These are phyloP conservation scores for Pseudopyrenochaeta lycopersici DNA, from an alignment of 2,329 filamentous ascomycete genomes.

Conservation along the genomic window DNA sequence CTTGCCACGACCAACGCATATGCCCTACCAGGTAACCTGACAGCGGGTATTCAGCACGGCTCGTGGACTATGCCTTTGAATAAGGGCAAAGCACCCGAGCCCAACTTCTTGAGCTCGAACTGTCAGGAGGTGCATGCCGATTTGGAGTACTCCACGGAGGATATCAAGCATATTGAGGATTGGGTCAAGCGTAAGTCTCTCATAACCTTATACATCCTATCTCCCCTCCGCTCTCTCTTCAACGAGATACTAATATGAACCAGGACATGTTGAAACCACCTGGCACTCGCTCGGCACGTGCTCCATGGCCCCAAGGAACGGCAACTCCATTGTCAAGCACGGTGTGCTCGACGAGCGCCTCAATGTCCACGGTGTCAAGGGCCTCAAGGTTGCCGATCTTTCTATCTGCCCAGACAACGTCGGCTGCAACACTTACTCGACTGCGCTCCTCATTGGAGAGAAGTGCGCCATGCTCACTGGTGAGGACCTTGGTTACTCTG, in stretches of 20 bases:
- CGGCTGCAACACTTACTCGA: slow-evolving; percentile 68
- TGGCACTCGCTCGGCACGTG: slow-evolving; percentile 76
- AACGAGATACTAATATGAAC: slow-evolving; percentile 4
- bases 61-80: slow-evolving; percentile 72
- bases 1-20: slow-evolving; percentile 78
- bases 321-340: slow-evolving; percentile 82
- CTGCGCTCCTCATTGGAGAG: slow-evolving; percentile 78
- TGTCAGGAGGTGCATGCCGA: slow-evolving; percentile 57
- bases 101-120: slow-evolving; percentile 70
- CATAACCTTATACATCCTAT: background rate
- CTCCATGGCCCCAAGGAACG: slow-evolving; percentile 78
- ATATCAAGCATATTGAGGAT: slow-evolving; percentile 73
- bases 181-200: slow-evolving; percentile 57
- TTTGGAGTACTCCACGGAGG: slow-evolving; percentile 47
- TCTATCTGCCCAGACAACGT: slow-evolving; percentile 83
- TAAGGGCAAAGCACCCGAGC: slow-evolving; percentile 60
- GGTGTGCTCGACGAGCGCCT: slow-evolving; percentile 80
- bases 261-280: slow-evolving; percentile 74
- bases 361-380: slow-evolving; percentile 80
- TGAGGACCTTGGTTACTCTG: slow-evolving; percentile 79
- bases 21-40: slow-evolving; percentile 75
- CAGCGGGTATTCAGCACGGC: slow-evolving; percentile 76
- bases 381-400: slow-evolving; percentile 79
- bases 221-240: background rate
- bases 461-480: slow-evolving; percentile 75